Percentiles rank a stretch among this genome's conserved stretches.
Conservation (phyloP, 2,329 filamentous ascomycete genomes). For the Talaromyces sp. region DNA sequence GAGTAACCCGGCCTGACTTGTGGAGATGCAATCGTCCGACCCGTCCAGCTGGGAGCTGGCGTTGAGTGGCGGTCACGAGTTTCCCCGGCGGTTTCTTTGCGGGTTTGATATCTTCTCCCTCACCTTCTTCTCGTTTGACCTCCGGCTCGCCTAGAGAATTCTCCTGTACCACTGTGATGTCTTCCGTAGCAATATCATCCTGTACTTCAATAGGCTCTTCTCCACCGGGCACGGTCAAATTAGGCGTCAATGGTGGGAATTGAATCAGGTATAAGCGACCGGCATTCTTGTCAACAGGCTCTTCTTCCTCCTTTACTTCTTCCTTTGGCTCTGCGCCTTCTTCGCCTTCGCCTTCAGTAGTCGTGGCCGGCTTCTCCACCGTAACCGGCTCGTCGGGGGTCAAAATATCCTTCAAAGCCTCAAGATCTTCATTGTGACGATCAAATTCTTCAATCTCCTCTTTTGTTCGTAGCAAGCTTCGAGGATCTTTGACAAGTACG, state of each 20-base stretch:
- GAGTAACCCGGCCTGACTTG: constrained; percentile 59
- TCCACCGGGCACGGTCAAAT: constrained; percentile 46
- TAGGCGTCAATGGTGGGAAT: constrained; percentile 62
- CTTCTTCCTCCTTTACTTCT: constrained; percentile 28
- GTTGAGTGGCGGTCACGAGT: constrained; percentile 42
- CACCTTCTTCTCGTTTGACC: constrained; percentile 35
- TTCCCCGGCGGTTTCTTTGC: constrained; percentile 25
- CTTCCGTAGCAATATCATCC: constrained; percentile 17
- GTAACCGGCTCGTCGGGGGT: constrained; percentile 26
- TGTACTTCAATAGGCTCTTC: constrained; percentile 7
- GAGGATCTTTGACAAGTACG: constrained; percentile 31
- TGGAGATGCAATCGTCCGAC: constrained; percentile 64
- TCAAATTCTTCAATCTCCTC: constrained; percentile 46
- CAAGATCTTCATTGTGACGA: constrained; percentile 40
- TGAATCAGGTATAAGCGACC: constrained; percentile 64
- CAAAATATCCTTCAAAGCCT: constrained; percentile 41
- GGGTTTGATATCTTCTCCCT: constrained; percentile 28
- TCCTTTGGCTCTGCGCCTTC: constrained; percentile 23
- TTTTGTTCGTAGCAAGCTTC: constrained; percentile 40
- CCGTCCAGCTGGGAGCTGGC: constrained; percentile 51
- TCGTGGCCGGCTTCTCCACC: constrained; percentile 18
- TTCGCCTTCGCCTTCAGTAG: constrained; percentile 19
- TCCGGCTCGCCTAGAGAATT: constrained; percentile 19
- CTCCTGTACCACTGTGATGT: constrained; percentile 8
- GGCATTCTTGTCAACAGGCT: constrained; percentile 43